Base-by-base conservation (phyloP, 257 asterid genomes). In the Solanum corneliomulleri region DNA sequence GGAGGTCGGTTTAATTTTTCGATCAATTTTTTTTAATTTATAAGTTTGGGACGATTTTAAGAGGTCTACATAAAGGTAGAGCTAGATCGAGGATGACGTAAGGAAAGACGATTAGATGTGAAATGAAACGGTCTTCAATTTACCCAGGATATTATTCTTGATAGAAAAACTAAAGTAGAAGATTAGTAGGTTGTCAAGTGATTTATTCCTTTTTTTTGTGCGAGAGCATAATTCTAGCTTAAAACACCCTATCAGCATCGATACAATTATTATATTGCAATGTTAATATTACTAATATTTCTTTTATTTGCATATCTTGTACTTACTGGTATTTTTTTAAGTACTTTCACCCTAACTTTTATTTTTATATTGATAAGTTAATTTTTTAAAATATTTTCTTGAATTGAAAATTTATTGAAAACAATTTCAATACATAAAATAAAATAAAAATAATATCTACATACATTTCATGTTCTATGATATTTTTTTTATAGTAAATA, bases 391-490 rank as follows among this genome's bases (percentile, higher is more conserved):
- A 37, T 1, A 25, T 27, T 68, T 68, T 25, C 0, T 27, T 25
- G 33, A 66, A 23, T 66, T 4, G 3, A 27, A 2, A 15, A 2
- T 68, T 68, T 66, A 27, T 66, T 2, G 1, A 25, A 64, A 66
- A 12, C 0, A 25, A 66, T 1, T 1, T 66, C 1, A 13, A 5
- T 3, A 13, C 4, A 6, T 25, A 16, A 12, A 11, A 12, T 3
- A 68, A 68, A 27, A 68, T 13, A 27, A 0, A 7, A 13, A 12
- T n/a, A 64, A 62, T 11, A 25, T 64, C 0, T n/a, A 4, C 23
- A 6, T 16, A 52, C 1, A 2, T 2, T 52, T 6, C 6, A 2
- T 2, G 4, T 25, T 66, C 7, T 27, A 27, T 66, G 2, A 11
- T 66, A 25, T 14, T 66, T 2, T 27, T 27, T 8, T 66, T 25